Evolutionary conservation across 805 yeast genomes (phyloP), one percentile per base, ranked within the genome.

Genomic region (Ogataea trehalophila): DNA sequence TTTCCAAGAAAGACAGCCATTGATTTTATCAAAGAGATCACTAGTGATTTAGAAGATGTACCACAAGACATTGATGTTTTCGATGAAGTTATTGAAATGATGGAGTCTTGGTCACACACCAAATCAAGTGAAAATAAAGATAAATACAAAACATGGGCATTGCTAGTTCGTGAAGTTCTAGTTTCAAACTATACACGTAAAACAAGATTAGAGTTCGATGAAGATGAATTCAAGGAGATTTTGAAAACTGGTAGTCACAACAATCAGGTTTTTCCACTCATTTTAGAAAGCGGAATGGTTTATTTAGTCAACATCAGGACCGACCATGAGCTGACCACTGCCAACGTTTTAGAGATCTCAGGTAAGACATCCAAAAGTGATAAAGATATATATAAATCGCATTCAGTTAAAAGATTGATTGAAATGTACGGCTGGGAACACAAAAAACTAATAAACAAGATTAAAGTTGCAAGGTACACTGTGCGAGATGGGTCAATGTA

Each of bases 401-500:
- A 53, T 43, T 55, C 67, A 5, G 56, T 66, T 33, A 56, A 54
- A 35, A 55, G 61, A 43, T 40, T 67, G 29, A 58, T 65, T 37
- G 69, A 66, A 45, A 47, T 61, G 53, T 65, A 65, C 40, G 67
- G 65, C 5, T 61, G 64, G 56, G 55, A 59, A 33, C 54, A 59
- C 41, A 57, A 54, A 8, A 45, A 60, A 37, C 41, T 64, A 20
- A 51, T 66, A 29, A 51, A 48, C 23, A 53, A 57, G 20, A 53
- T 67, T 29, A 49, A 62, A 33, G 49, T 52, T 2, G 50, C 60
- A 17, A 54, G 61, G 20, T 56, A 53, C 13, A 40, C 49, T 13
- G 45, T 62, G 23, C 50, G 51, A 18, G 52, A 54, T 16, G 41
- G 55, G 7, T 50, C 50, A 15, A 49, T 59, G 17, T 63, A 61